Evolutionary conservation across 78 protist species (phyloP), one percentile per base, ranked within the genome.

Genomic region (slime mould (Dictyostelium discoideum)): DNA sequence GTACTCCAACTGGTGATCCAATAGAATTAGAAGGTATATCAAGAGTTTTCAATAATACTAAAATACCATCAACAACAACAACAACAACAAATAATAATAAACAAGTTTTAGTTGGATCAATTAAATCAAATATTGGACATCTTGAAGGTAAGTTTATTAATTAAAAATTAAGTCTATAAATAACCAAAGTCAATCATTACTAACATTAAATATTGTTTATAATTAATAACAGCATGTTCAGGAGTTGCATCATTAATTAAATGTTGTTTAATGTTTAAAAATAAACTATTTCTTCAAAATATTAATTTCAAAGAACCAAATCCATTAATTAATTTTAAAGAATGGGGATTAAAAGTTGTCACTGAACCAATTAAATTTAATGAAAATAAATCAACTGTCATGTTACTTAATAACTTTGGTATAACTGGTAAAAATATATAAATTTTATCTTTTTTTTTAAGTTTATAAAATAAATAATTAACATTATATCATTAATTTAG

Each of bases 1-100:
- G 97, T 39, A 96, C 97, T 13, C 44, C 92, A 22, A 92, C 92
- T 44, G 97, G 97, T 60, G 97, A 96, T 86, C 94, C 96, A 42
- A 83, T 89, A 4, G 97, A 96, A 79, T 57, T 77, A 4, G 50
- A 74, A 11, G 94, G 87, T 18, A n/a, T 96, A 13, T 42, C 72
- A 20, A 63, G 22, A 42, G 29, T 92, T 16, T 29, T 97, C 14
- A 72, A n/a, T n/a, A 9, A 37, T 8, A 29, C n/a, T n/a, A n/a
- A n/a, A n/a, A n/a, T n/a, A n/a, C n/a, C n/a, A n/a, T n/a, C n/a
- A 26, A 32, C 1, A 32, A 0, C 37, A 32, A 32, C 37, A 32
- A 32, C 37, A 32, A 32, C 37, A 32, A 32, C 37, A 3, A 9
- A 13, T 2, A n/a, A 65, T 1, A 60, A 60, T 20, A 16, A 20